Evolutionary conservation across 2,329 filamentous ascomycete genomes (phyloP).

Genomic region (Fusarium globosum): DNA sequence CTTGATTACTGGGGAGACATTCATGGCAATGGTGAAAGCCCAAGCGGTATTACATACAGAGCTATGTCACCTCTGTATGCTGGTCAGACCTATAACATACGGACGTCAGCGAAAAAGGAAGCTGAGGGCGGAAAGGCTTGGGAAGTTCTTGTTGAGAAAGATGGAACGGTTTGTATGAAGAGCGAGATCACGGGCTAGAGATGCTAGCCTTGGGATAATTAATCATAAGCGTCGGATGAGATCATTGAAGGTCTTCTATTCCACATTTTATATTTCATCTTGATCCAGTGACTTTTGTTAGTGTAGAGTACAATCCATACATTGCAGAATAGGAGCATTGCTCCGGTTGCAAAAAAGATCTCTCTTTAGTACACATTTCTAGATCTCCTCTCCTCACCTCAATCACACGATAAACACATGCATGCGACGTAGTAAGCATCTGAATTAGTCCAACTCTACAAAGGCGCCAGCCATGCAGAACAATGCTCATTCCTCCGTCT

Average conservation of each 20-base stretch:
- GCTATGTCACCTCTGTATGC: conserved; percentile 78
- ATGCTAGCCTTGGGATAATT: neutral
- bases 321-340: neutral
- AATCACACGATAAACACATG: neutral
- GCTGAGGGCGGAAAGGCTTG: conserved; percentile 49
- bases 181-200: conserved; percentile 45
- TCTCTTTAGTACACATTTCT: neutral
- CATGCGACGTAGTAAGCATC: conserved; percentile 2
- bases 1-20: conserved; percentile 74
- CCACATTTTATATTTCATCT: too few relatives aligned
- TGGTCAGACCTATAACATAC: conserved; percentile 72
- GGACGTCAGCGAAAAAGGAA: conserved; percentile 58
- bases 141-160: conserved; percentile 61
- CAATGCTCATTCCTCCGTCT: conserved; percentile 3
- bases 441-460: conserved; percentile 18
- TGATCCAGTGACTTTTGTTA: neutral
- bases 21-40: conserved; percentile 45
- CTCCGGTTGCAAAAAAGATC: rapidly evolving
- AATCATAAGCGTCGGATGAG: neutral
- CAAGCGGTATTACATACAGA: conserved; percentile 67
- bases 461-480: conserved; percentile 31
- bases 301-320: neutral
- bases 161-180: conserved; percentile 51
- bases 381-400: neutral
- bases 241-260: too few relatives aligned